A percentile compares a stretch with the other conserved stretches of the same genome.
phyloP scores from a whole-genome alignment of 2,329 filamentous ascomycete species.

The Spiromastix sp. region DNA sequence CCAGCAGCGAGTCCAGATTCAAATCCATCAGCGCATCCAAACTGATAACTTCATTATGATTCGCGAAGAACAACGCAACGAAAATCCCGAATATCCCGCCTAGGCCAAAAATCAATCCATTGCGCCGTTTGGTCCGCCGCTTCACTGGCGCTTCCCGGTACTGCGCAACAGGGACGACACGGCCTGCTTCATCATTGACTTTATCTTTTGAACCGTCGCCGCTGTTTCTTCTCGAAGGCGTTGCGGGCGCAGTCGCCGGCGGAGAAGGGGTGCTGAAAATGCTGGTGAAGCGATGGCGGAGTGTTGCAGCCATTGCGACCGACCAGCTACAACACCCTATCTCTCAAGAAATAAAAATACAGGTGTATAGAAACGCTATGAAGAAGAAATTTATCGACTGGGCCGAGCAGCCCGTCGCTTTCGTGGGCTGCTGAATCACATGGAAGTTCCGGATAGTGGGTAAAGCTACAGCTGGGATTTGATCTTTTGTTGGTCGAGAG shows the following conservation, averaged over 20 bases:
- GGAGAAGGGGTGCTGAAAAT: too few species aligned
- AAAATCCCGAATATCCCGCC: slow-evolving; percentile 85
- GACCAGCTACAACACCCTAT: neutral
- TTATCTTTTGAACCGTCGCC: too few species aligned
- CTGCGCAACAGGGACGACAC: slow-evolving; percentile 24
- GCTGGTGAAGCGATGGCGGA: slow-evolving; percentile 33
- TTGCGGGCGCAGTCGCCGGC: too few species aligned
- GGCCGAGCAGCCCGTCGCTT: slow-evolving; percentile 6
- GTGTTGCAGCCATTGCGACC: slow-evolving; percentile 25
- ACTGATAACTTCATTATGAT: slow-evolving; percentile 79
- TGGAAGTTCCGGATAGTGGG: slow-evolving; percentile 1
- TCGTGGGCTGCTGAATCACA: slow-evolving; percentile 13
- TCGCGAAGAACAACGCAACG: slow-evolving; percentile 82
- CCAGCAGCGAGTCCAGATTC: slow-evolving; percentile 76
- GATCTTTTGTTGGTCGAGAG: too few species aligned
- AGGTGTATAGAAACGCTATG: neutral
- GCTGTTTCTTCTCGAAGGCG: too few species aligned
- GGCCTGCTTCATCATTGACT: slow-evolving; percentile 16
- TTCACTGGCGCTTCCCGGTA: slow-evolving; percentile 14
- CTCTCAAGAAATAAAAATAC: neutral
- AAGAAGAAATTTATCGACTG: slow-evolving; percentile 1
- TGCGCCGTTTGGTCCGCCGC: slow-evolving; percentile 56
- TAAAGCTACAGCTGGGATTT: too few species aligned
- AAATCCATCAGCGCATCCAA: slow-evolving; percentile 60
- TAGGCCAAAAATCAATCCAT: slow-evolving; percentile 72